These are phyloP conservation scores for Tripterygium wilfordii DNA, from an alignment of 177 flowering plant genomes.

Conservation along the genomic window DNA sequence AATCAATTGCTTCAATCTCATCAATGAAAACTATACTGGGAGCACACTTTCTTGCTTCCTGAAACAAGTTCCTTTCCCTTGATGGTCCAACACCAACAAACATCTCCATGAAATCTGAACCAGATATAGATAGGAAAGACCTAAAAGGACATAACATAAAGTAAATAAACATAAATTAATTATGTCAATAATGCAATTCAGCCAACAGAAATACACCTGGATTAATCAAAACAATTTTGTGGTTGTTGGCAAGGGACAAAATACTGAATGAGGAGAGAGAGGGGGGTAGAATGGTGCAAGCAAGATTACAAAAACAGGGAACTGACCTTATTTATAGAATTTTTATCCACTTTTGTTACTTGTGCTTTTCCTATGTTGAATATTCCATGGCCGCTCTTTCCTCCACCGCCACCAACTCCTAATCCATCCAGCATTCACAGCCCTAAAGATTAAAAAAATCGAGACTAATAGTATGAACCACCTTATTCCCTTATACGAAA, in stretches of 20 bases:
- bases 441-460: constrained; percentile 56
- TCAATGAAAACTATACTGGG: constrained; percentile 93
- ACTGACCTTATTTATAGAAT: constrained; percentile 80
- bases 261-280: too few relatives aligned
- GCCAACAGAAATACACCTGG: constrained; percentile 76
- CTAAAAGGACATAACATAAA: too few relatives aligned
- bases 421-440: constrained; percentile 75
- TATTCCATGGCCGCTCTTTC: constrained; percentile 80
- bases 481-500: constrained; percentile 65
- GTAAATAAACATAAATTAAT: too few relatives aligned
- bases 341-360: constrained; percentile 71
- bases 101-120: constrained; percentile 96
- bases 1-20: constrained; percentile 94
- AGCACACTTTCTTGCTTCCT: constrained; percentile 82
- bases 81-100: constrained; percentile 95
- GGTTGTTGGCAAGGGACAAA: too few relatives aligned
- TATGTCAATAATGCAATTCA: too few relatives aligned
- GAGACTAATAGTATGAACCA: constrained; percentile 55
- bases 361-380: constrained; percentile 93
- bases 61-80: constrained; percentile 80
- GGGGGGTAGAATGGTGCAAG: too few relatives aligned
- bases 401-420: constrained; percentile 68
- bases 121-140: constrained; percentile 82
- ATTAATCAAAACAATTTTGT: not conserved
- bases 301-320: constrained; percentile 11